Conservation (phyloP, 805 yeast genomes). For the Cyberlindnera saturnus region DNA sequence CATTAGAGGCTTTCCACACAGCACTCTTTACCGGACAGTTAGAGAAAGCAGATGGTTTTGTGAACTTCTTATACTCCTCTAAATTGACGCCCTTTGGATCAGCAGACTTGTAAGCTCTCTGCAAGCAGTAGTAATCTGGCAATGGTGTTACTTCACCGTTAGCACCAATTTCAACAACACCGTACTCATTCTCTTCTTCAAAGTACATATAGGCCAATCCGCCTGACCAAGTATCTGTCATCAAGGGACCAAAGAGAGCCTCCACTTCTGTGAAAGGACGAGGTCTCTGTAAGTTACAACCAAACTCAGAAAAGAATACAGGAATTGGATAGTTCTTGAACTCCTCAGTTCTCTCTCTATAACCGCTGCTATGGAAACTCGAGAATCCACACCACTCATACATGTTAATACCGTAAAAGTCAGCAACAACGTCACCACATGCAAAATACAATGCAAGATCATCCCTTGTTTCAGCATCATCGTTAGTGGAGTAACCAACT, state of each 20-base stretch:
- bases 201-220: constrained; percentile 82
- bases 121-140: constrained; percentile 53
- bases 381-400: constrained; percentile 84
- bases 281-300: constrained; percentile 64
- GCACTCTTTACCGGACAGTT: constrained; percentile 46
- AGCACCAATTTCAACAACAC: constrained; percentile 49
- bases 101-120: constrained; percentile 43
- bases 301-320: constrained; percentile 74
- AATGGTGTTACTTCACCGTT: constrained; percentile 43
- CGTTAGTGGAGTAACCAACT: constrained; percentile 91
- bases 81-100: constrained; percentile 38
- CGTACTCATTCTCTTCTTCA: constrained; percentile 69
- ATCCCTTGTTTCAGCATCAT: constrained; percentile 75
- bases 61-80: constrained; percentile 24
- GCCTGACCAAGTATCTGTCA: constrained; percentile 82
- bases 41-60: constrained; percentile 25
- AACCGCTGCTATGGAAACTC: constrained; percentile 58
- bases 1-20: constrained; percentile 56
- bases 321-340: constrained; percentile 65
- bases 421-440: constrained; percentile 66
- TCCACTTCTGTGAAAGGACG: constrained; percentile 68
- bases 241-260: constrained; percentile 55
- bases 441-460: constrained; percentile 78
- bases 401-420: constrained; percentile 81
- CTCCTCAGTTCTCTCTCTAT: constrained; percentile 53